phyloP scores from a whole-genome alignment of 2,329 filamentous ascomycete species.

The Xylaria sp. region DNA sequence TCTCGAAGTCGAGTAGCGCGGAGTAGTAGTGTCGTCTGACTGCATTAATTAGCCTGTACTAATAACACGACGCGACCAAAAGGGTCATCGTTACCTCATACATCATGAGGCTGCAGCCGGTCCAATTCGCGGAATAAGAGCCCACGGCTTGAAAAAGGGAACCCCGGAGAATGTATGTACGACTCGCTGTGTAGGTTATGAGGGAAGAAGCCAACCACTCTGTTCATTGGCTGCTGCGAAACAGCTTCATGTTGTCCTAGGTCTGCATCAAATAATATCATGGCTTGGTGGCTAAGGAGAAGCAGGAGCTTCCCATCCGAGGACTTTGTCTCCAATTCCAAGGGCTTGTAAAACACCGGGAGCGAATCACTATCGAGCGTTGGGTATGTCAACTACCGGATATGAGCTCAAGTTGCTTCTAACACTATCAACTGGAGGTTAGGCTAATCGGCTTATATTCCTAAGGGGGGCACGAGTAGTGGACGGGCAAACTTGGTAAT shows the following conservation, averaged over 20 bases:
- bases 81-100: background rate
- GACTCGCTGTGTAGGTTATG: background rate
- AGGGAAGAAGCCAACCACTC: background rate
- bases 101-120: background rate
- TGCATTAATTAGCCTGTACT: background rate
- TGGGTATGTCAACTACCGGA: background rate
- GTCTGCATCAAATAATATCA: background rate
- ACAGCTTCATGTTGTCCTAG: background rate
- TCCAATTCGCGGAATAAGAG: background rate
- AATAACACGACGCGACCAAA: background rate
- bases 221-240: background rate
- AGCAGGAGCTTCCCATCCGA: background rate
- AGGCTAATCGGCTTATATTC: background rate
- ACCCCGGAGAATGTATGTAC: background rate
- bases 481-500: background rate
- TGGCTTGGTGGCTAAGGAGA: background rate
- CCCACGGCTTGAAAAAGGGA: background rate
- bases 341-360: background rate
- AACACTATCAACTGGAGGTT: background rate
- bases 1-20: background rate
- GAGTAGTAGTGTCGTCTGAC: background rate
- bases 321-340: background rate
- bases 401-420: background rate
- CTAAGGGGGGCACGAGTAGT: background rate
- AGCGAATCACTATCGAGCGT: background rate